Evolutionary conservation across 805 yeast species (phyloP).

Genomic region (Cyberlindnera bimundalis): DNA sequence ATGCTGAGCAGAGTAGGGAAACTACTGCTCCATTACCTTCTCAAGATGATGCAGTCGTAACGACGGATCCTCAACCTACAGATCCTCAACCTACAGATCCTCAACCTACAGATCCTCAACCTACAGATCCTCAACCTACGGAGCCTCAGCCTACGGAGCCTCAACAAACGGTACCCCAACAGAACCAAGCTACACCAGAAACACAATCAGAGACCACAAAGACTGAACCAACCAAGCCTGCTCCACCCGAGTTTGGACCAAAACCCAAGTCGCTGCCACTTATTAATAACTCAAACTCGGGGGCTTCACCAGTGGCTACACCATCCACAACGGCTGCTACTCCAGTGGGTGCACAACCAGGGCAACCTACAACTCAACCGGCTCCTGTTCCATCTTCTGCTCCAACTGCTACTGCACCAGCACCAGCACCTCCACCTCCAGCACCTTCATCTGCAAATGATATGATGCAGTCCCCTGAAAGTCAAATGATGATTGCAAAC

Average conservation of each 20-base stretch:
- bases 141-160: not conserved
- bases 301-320: not conserved
- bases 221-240: not conserved
- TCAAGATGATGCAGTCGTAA: no score
- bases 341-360: no score
- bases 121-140: not conserved
- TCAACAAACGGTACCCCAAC: not conserved
- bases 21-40: no score
- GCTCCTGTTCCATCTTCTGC: no score
- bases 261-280: constrained; percentile 3
- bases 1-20: no score
- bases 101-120: not conserved
- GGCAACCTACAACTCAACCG: no score
- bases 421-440: constrained; percentile 1
- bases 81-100: no score
- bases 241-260: not conserved
- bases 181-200: not conserved
- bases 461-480: constrained; percentile 55
- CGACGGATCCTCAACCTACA: no score
- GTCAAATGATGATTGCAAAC: constrained; percentile 80
- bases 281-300: not conserved
- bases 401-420: constrained; percentile 9
- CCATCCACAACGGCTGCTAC: not conserved
- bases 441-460: constrained; percentile 32
- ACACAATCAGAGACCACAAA: not conserved